Evolutionary conservation across 208 protist genomes (phyloP).

Genomic region (Endotrypanum monterogeii): DNA sequence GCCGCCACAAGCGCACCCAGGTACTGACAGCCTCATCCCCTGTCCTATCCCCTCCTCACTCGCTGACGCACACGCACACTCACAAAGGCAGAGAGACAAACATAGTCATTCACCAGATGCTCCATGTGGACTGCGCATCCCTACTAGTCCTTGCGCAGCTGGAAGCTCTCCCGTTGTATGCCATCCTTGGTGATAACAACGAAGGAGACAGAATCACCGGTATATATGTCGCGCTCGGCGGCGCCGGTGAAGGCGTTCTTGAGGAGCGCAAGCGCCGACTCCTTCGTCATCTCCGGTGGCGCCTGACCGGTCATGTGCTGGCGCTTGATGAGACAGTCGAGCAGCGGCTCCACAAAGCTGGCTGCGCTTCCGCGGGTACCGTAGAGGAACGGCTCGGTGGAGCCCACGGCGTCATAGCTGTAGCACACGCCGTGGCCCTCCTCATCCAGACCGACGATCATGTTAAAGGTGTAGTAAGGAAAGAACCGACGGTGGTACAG

Average conservation of each 20-base stretch:
- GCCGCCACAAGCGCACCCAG: too few species aligned
- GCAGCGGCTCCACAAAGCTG: conserved; percentile 96
- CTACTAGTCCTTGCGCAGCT: conserved; percentile 72
- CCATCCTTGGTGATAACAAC: conserved; percentile 88
- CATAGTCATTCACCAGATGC: background rate
- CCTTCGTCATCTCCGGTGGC: conserved; percentile 61
- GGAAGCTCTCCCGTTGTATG: conserved; percentile 68
- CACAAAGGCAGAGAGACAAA: conserved; percentile 1
- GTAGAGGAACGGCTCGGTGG: conserved; percentile 94
- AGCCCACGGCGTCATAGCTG: conserved; percentile 98
- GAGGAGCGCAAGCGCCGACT: conserved; percentile 91
- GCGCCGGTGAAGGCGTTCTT: conserved; percentile 97
- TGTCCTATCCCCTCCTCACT: background rate
- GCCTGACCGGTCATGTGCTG: conserved; percentile 78
- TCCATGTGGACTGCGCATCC: background rate
- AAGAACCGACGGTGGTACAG: conserved; percentile 99
- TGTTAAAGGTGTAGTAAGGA: conserved; percentile 99
- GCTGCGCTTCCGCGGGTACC: conserved; percentile 92
- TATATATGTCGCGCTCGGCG: conserved; percentile 97
- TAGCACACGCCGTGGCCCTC: conserved; percentile 96
- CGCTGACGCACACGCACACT: background rate
- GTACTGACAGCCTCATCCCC: too few species aligned
- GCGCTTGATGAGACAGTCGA: conserved; percentile 96
- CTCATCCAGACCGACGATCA: conserved; percentile 96
- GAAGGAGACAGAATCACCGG: conserved; percentile 96